Conservation (phyloP, 2,329 filamentous ascomycete species). For the Trichoderma sp. region DNA sequence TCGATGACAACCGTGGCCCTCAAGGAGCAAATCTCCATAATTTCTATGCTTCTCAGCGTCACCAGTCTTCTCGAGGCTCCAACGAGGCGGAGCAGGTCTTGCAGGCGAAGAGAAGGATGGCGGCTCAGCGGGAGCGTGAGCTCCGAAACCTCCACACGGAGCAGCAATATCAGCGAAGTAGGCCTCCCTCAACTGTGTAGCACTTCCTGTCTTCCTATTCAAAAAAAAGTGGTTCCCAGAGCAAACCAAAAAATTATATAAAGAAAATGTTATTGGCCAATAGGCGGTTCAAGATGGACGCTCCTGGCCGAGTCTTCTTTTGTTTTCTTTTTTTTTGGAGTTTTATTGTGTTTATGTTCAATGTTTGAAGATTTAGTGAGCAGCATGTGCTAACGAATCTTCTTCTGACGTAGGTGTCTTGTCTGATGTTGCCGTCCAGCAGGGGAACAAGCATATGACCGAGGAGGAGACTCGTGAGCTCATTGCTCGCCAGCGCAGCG, state of each 20-base stretch:
- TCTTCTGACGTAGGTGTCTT: constrained; percentile 54
- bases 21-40: constrained; percentile 81
- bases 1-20: constrained; percentile 70
- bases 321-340: constrained; percentile 27
- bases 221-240: constrained; percentile 38
- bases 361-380: constrained; percentile 33
- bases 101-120: constrained; percentile 99
- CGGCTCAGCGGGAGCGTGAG: constrained; percentile 97
- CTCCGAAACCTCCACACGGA: constrained; percentile 99
- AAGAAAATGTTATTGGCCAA: constrained; percentile 43
- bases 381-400: constrained; percentile 43
- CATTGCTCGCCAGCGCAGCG: constrained; percentile 93
- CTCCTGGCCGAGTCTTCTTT: constrained; percentile 27
- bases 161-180: constrained; percentile 99
- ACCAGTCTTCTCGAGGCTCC: constrained; percentile 80
- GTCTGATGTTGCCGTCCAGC: constrained; percentile 48
- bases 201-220: constrained; percentile 45
- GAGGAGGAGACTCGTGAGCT: constrained; percentile 96
- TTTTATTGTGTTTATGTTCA: constrained; percentile 31
- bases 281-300: constrained; percentile 32
- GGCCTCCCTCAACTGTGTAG: constrained; percentile 77
- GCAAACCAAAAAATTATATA: constrained; percentile 26
- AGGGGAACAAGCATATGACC: constrained; percentile 76
- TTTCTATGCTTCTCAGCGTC: constrained; percentile 92
- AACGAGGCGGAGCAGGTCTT: constrained; percentile 97